phyloP scores from a whole-genome alignment of 129 eudicot genomes.

The Flaveria trinervia region DNA sequence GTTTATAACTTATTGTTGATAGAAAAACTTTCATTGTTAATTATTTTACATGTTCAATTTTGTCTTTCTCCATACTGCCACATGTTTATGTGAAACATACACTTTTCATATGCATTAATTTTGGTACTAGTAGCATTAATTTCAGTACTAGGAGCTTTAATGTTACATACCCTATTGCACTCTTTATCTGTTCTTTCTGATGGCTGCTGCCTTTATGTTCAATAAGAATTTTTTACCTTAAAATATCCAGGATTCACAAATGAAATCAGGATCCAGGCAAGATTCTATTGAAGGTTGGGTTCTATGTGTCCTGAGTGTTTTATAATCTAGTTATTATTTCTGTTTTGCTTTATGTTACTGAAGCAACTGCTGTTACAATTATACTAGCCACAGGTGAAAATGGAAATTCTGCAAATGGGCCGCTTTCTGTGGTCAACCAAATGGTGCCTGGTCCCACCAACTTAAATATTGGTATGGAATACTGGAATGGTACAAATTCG shows the following conservation, averaged over 20 bases:
- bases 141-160: too few relatives aligned
- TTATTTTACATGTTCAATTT: not conserved
- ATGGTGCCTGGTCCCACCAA: slow-evolving; percentile 77
- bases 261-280: slow-evolving; percentile 70
- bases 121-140: not conserved
- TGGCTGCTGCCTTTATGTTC: slow-evolving; percentile 11
- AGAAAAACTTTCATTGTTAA: not conserved
- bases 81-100: not conserved
- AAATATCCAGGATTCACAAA: slow-evolving; percentile 69
- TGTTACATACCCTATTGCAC: not conserved
- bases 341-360: slow-evolving; percentile 13
- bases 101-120: not conserved
- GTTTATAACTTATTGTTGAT: not conserved
- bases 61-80: not conserved
- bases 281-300: slow-evolving; percentile 73
- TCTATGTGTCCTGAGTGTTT: not conserved
- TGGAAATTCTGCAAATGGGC: slow-evolving; percentile 74
- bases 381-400: slow-evolving; percentile 62
- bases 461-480: slow-evolving; percentile 93
- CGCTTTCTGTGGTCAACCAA: slow-evolving; percentile 60
- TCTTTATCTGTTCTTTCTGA: not conserved
- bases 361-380: slow-evolving; percentile 19
- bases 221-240: not conserved
- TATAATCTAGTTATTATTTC: not conserved
- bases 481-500: slow-evolving; percentile 70